Evolutionary conservation across 805 yeast genomes (phyloP).

Genomic region (Ogataea ramenticola): DNA sequence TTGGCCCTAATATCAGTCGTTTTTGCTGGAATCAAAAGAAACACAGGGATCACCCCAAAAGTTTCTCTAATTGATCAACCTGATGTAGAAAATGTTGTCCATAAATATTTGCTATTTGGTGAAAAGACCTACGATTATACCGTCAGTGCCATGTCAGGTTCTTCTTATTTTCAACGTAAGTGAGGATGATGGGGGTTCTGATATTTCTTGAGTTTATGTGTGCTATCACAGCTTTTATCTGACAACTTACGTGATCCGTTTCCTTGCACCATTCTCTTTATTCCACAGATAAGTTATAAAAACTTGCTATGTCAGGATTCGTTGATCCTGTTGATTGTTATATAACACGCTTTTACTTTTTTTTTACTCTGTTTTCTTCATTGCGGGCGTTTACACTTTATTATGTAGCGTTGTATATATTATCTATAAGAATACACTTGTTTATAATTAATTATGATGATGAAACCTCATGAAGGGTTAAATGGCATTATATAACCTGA

Average conservation of each 20-base stretch:
- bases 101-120: constrained; percentile 75
- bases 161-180: constrained; percentile 65
- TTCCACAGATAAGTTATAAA: background rate
- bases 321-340: background rate
- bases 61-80: constrained; percentile 38
- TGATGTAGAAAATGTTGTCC: constrained; percentile 43
- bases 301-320: background rate
- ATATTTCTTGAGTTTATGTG: too few relatives aligned
- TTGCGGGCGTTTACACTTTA: background rate
- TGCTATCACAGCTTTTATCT: too few relatives aligned
- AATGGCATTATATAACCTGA: constrained; percentile 17
- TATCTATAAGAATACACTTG: background rate
- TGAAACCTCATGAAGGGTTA: constrained; percentile 20
- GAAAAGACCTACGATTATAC: constrained; percentile 73
- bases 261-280: too few relatives aligned
- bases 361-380: background rate
- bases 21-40: constrained; percentile 65
- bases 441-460: too few relatives aligned
- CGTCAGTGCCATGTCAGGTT: constrained; percentile 61
- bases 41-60: constrained; percentile 62
- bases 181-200: too few relatives aligned
- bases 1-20: constrained; percentile 57
- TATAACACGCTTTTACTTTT: background rate
- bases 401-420: background rate
- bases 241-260: too few relatives aligned